Evolutionary conservation across 768 basidiomycete species (phyloP).

Genomic region (Exsudoporus frostii): DNA sequence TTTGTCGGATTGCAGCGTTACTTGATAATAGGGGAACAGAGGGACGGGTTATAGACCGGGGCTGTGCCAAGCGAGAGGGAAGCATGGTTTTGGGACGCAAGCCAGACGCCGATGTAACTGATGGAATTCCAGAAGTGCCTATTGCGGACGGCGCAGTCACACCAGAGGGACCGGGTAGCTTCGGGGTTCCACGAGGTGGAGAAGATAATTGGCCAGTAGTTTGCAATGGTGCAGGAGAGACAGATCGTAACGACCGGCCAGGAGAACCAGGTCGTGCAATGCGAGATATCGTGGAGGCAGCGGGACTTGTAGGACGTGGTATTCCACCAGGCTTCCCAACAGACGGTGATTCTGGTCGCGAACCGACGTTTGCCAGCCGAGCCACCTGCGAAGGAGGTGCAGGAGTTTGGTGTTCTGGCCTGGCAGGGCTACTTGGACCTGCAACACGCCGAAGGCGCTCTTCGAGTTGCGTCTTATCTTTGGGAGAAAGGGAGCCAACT

Average conservation of each 20-base stretch:
- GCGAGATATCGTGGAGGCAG: conserved; percentile 37
- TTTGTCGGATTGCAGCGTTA: conserved; percentile 19
- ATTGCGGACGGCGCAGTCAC: conserved; percentile 7
- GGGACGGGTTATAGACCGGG: conserved; percentile 45
- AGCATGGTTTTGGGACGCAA: conserved; percentile 63
- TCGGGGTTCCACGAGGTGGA: conserved; percentile 41
- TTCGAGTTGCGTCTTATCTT: conserved; percentile 91
- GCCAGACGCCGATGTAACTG: conserved; percentile 36
- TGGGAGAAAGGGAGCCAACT: conserved; percentile 71
- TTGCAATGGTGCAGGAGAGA: conserved; percentile 37
- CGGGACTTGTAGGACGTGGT: conserved; percentile 49
- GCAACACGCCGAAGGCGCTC: conserved; percentile 83
- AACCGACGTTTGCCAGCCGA: conserved; percentile 44
- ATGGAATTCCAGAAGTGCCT: conserved; percentile 27
- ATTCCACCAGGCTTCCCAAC: conserved; percentile 41
- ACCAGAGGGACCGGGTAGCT: conserved; percentile 36
- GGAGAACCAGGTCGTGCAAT: conserved; percentile 45
- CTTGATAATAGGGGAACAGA: conserved; percentile 18
- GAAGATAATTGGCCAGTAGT: conserved; percentile 47
- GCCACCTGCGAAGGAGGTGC: conserved; percentile 48
- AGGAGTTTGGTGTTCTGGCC: conserved; percentile 39
- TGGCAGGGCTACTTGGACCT: conserved; percentile 52
- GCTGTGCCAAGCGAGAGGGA: conserved; percentile 72
- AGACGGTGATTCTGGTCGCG: conserved; percentile 52
- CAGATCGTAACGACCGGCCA: conserved; percentile 31